Conservation (phyloP, 2,329 filamentous ascomycete genomes). For the Cytospora mali region DNA sequence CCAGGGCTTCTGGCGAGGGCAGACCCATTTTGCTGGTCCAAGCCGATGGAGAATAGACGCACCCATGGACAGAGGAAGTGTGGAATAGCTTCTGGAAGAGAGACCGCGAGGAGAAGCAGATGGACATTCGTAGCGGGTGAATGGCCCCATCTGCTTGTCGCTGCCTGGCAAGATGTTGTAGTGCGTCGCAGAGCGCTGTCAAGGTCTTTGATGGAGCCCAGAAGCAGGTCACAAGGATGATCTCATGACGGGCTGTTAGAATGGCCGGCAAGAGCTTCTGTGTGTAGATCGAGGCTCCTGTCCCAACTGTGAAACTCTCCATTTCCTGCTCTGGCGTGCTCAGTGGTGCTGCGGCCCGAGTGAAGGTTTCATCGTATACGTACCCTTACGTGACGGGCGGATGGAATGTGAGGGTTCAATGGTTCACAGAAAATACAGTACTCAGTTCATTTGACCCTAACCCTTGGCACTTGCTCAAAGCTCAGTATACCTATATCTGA, state of each 20-base stretch:
- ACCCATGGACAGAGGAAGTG: slow-evolving; percentile 63
- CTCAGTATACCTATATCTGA: no score
- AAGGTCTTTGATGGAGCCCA: slow-evolving; percentile 71
- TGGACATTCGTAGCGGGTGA: slow-evolving; percentile 59
- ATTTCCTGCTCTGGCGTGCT: neutral
- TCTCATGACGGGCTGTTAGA: slow-evolving; percentile 60
- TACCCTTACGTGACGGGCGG: neutral
- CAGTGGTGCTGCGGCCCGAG: neutral
- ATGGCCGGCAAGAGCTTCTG: slow-evolving; percentile 63
- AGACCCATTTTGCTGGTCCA: slow-evolving; percentile 68
- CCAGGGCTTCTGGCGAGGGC: slow-evolving; percentile 54
- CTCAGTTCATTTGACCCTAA: no score
- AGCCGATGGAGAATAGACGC: slow-evolving; percentile 58
- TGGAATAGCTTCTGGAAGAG: slow-evolving; percentile 76
- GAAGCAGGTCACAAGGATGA: slow-evolving; percentile 81
- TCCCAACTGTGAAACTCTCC: slow-evolving; percentile 56
- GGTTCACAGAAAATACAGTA: no score
- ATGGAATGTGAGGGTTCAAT: neutral
- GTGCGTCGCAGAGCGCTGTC: slow-evolving; percentile 56
- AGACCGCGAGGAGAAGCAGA: slow-evolving; percentile 77
- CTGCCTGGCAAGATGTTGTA: slow-evolving; percentile 58
- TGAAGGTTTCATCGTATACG: no score
- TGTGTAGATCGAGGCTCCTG: slow-evolving; percentile 59
- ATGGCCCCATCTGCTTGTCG: slow-evolving; percentile 14
- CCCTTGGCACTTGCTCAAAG: no score